A percentile compares a stretch with the other conserved stretches of the same genome.
Evolutionary conservation across 371 early-diverging fungal species (phyloP).

Genomic region (Blastocladiella emersonii): DNA sequence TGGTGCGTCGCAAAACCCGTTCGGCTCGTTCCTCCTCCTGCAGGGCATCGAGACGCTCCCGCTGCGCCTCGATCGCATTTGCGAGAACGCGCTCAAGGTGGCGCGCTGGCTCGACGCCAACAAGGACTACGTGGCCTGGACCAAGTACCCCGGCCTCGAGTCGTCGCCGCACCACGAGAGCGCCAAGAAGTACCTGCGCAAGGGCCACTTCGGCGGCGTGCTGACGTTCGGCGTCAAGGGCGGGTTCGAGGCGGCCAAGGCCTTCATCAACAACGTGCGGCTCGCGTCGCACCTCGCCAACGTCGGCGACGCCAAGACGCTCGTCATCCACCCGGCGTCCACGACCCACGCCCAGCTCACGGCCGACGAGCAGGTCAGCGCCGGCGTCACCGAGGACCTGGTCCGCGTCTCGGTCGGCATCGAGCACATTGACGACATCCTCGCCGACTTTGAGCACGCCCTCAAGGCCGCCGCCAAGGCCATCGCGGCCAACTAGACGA

Average conservation of each 20-base stretch:
- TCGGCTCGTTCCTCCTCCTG: slow-evolving; percentile 65
- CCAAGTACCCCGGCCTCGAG: slow-evolving; percentile 69
- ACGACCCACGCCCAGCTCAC: slow-evolving; percentile 78
- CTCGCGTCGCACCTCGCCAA: slow-evolving; percentile 75
- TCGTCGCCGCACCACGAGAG: slow-evolving; percentile 50
- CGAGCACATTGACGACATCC: slow-evolving; percentile 85
- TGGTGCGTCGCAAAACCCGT: slow-evolving; percentile 69
- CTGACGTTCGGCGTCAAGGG: slow-evolving; percentile 72
- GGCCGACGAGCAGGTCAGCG: slow-evolving; percentile 54
- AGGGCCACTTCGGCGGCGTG: slow-evolving; percentile 66
- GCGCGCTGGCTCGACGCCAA: slow-evolving; percentile 60
- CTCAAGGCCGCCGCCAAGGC: slow-evolving; percentile 6
- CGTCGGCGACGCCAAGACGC: slow-evolving; percentile 76
- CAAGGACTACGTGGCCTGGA: slow-evolving; percentile 60
- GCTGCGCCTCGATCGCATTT: slow-evolving; percentile 72
- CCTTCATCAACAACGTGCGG: slow-evolving; percentile 55
- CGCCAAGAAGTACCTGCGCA: slow-evolving; percentile 57
- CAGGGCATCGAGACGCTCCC: slow-evolving; percentile 80
- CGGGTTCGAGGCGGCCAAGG: slow-evolving; percentile 31
- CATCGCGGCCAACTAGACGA: too few species aligned
- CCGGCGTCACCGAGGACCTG: slow-evolving; percentile 69
- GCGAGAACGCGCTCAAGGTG: slow-evolving; percentile 56
- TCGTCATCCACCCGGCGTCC: slow-evolving; percentile 66
- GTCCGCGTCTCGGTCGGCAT: slow-evolving; percentile 75
- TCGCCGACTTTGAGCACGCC: slow-evolving; percentile 43